phyloP scores from a whole-genome alignment of 306 rosid genomes.

The Calophaca sinica region DNA sequence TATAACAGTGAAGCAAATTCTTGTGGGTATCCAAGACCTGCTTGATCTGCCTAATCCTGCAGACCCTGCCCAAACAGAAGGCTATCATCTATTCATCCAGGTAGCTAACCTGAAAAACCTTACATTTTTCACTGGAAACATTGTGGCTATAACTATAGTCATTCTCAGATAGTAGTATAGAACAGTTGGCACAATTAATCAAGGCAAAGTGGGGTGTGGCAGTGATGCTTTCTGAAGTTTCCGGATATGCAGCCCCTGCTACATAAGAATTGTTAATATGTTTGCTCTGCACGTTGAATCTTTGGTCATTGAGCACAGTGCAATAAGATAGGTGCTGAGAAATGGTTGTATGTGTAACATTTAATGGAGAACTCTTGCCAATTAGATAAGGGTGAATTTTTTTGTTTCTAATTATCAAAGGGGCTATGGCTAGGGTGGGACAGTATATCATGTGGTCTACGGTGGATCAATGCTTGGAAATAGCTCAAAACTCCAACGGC shows the following conservation, averaged over 20 bases:
- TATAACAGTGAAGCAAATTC: constrained; percentile 95
- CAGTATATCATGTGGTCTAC: too few relatives aligned
- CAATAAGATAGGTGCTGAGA: constrained; percentile 19
- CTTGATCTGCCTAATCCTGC: constrained; percentile 96
- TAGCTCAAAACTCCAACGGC: too few relatives aligned
- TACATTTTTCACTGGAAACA: constrained; percentile 16
- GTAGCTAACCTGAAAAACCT: constrained; percentile 51
- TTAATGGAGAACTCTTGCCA: background rate
- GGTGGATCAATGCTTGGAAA: too few relatives aligned
- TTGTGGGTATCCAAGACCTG: constrained; percentile 93
- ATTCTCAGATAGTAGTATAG: constrained; percentile 7
- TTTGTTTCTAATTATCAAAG: background rate
- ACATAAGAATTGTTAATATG: constrained; percentile 4
- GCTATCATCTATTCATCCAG: constrained; percentile 97
- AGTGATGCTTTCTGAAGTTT: background rate
- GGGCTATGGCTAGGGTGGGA: too few relatives aligned
- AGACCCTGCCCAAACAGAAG: constrained; percentile 99
- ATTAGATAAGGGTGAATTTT: background rate
- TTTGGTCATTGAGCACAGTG: constrained; percentile 22
- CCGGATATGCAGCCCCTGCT: background rate
- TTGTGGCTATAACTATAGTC: background rate
- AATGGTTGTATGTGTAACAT: constrained; percentile 4
- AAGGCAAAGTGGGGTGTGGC: constrained; percentile 25
- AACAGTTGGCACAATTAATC: background rate
- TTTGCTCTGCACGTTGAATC: background rate